Base-by-base conservation (phyloP, 768 basidiomycete species). In the Hebeloma cylindrosporum region DNA sequence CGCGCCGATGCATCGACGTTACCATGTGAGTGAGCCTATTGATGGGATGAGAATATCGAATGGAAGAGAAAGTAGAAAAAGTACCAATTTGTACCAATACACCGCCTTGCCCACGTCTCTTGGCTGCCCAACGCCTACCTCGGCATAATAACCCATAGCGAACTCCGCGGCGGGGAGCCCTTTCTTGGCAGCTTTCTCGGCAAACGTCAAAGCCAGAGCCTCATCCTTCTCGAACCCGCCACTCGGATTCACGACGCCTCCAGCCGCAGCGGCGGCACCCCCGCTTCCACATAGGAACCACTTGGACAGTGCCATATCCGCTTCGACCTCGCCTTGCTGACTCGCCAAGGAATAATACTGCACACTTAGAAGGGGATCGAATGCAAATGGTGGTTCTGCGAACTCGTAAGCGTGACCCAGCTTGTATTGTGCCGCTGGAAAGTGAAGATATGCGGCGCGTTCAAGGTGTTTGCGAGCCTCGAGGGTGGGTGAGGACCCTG, bases 241-340 rank as follows among this genome's bases (percentile, higher is more conserved):
- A n/a, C 61, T 60, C 4, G 62, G 68, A 8, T 71, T 70, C 7
- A 48, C 47, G 16, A 53, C 28, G 7, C 26, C 25, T 1, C 35
- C 35, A 21, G 41, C 27, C 32, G 53, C 4, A 37, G 31, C 26
- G 8, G 53, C 61, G 0, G 55, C 58, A 9, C 61, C 64, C 0
- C 84, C 82, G 3, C 63, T 65, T 1, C 94, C 94, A 60, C 93
- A 94, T 37, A 98, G 68, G 72, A 96, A 97, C 94, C 95, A 98
- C 66, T 96, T 97, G 64, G 82, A 85, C 41, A 97, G 75, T 2
- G 93, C 94, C 93, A 97, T 94, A 60, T 98, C 93, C 0, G 95
- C 95, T 62, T 97, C 93, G 17, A 78, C 74, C 63, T 96, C 91
- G 25, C 90, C 89, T 47, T 86, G 80, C 64, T 94, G 85, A 45